A percentile compares a stretch with the other conserved stretches of the same genome.
phyloP scores from a whole-genome alignment of 371 early-diverging fungal species.

The Mortierella sp. region DNA sequence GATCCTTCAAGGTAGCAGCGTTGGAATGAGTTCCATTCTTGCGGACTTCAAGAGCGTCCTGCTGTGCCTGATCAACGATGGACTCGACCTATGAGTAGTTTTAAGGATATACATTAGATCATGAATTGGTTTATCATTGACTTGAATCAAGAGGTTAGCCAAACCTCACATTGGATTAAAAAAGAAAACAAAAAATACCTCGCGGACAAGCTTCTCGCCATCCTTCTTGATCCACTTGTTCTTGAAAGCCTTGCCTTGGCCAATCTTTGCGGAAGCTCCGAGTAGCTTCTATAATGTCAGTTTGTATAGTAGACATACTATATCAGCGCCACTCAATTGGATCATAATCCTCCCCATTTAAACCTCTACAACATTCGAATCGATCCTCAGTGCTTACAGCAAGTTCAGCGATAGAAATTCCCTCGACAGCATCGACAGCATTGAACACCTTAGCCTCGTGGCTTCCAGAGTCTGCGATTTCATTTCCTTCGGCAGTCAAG shows the following conservation, averaged over 20 bases:
- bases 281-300: conserved; percentile 64
- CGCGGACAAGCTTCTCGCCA: conserved; percentile 73
- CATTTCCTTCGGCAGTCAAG: conserved; percentile 89
- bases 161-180: not conserved
- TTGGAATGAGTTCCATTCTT: conserved; percentile 73
- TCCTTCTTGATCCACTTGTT: conserved; percentile 97
- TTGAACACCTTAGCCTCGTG: conserved; percentile 95
- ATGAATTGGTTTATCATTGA: not conserved
- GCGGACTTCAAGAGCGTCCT: conserved; percentile 78
- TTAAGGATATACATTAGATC: not conserved
- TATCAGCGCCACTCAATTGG: conserved; percentile 2
- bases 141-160: not conserved
- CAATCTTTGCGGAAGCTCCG: conserved; percentile 88
- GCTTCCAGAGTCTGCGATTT: conserved; percentile 88
- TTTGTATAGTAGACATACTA: not conserved
- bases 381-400: conserved; percentile 61
- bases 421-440: conserved; percentile 86
- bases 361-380: not conserved
- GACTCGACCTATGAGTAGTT: conserved; percentile 66
- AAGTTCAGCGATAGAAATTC: conserved; percentile 86
- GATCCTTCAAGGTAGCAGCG: conserved; percentile 80
- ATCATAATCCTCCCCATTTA: not conserved
- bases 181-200: conserved; percentile 34
- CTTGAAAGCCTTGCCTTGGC: conserved; percentile 95
- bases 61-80: conserved; percentile 88